Evolutionary conservation across 345 rosid species (phyloP).

Genomic region (Cardamine occulta): DNA sequence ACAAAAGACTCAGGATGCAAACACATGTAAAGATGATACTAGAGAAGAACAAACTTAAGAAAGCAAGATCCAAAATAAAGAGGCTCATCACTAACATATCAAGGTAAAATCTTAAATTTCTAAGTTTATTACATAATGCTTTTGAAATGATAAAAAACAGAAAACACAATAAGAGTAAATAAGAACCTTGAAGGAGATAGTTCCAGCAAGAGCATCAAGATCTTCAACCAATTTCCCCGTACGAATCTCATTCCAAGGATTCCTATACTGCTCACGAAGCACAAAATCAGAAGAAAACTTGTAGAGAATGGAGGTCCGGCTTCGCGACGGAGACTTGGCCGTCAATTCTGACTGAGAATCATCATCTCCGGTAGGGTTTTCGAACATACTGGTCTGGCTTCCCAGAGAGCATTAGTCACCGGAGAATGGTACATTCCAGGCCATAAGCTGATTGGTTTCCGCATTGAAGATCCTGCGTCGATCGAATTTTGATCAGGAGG

Average conservation of each 20-base stretch:
- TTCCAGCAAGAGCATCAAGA: slow-evolving; percentile 95
- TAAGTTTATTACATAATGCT: neutral
- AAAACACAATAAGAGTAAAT: neutral
- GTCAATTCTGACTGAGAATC: slow-evolving; percentile 42
- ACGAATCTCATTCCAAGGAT: slow-evolving; percentile 86
- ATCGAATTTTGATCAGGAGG: slow-evolving; percentile 44
- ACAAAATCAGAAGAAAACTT: slow-evolving; percentile 74
- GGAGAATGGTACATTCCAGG: slow-evolving; percentile 98
- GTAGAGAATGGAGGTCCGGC: slow-evolving; percentile 75
- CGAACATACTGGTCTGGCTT: slow-evolving; percentile 73
- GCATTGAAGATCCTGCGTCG: slow-evolving; percentile 81
- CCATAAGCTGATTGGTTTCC: slow-evolving; percentile 87
- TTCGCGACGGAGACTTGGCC: slow-evolving; percentile 62
- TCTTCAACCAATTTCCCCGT: slow-evolving; percentile 87
- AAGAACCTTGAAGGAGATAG: slow-evolving; percentile 76
- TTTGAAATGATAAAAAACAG: neutral
- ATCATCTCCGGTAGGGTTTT: slow-evolving; percentile 40
- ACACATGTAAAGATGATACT: slow-evolving; percentile 9
- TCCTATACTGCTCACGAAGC: slow-evolving; percentile 81
- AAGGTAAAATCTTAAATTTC: neutral
- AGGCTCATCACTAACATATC: neutral
- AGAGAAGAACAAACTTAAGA: neutral
- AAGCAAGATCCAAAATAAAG: neutral
- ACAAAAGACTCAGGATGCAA: neutral
- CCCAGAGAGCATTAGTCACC: slow-evolving; percentile 91